Percentiles rank a stretch among this genome's conserved stretches.
phyloP scores from a whole-genome alignment of 2,329 filamentous ascomycete genomes.

The Colletotrichum sojae region DNA sequence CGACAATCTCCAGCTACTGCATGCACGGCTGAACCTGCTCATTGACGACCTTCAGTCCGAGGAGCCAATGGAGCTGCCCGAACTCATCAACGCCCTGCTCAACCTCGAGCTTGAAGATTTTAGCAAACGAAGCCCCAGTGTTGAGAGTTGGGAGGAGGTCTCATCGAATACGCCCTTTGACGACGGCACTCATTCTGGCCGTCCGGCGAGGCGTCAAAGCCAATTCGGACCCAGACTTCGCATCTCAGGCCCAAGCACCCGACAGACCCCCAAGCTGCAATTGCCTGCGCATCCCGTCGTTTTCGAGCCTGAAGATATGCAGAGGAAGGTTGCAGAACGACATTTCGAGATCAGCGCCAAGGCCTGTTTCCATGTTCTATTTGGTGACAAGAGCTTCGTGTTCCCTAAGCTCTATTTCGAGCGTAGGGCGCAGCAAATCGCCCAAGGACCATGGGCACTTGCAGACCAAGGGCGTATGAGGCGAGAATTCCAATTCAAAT shows the following conservation, averaged over 20 bases:
- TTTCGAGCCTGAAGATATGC: conserved; percentile 88
- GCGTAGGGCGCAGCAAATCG: conserved; percentile 82
- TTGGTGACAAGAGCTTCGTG: conserved; percentile 95
- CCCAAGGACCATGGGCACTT: conserved; percentile 87
- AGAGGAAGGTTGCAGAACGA: conserved; percentile 80
- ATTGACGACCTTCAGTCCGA: conserved; percentile 84
- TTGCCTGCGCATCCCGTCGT: conserved; percentile 84
- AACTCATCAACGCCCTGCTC: conserved; percentile 79
- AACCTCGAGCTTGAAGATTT: conserved; percentile 78
- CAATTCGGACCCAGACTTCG: conserved; percentile 55
- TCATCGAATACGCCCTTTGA: conserved; percentile 73
- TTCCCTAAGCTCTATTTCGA: conserved; percentile 94
- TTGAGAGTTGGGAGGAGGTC: conserved; percentile 93
- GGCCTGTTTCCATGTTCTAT: conserved; percentile 94
- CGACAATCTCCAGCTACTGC: conserved; percentile 86
- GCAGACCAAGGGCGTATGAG: conserved; percentile 79
- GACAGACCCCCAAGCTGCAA: conserved; percentile 76
- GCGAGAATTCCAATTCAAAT: conserved; percentile 85
- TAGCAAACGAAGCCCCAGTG: conserved; percentile 76
- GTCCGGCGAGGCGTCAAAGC: conserved; percentile 51
- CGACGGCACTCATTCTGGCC: conserved; percentile 64
- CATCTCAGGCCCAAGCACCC: conserved; percentile 44
- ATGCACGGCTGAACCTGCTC: conserved; percentile 86
- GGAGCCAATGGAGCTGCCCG: conserved; percentile 76
- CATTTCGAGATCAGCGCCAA: conserved; percentile 94